Percentiles rank a stretch among this genome's conserved stretches.
phyloP scores from a whole-genome alignment of 306 rosid species.

The Dalbergia oliveri region DNA sequence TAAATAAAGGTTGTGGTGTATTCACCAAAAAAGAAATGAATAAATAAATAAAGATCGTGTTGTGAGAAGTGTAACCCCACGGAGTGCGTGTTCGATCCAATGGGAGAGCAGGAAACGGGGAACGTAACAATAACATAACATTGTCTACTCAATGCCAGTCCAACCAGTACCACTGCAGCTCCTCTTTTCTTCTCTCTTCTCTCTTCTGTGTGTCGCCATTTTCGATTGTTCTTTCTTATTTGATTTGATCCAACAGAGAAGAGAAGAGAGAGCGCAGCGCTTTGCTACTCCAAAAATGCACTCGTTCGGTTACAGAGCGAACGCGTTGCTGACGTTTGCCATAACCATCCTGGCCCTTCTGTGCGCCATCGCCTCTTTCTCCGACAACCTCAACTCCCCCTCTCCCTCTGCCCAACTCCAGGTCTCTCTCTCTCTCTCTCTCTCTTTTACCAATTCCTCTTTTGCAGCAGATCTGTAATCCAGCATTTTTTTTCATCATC shows the following conservation, averaged over 20 bases:
- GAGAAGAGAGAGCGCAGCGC: background rate
- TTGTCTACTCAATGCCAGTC: constrained; percentile 1
- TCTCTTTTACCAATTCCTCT: background rate
- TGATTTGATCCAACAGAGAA: background rate
- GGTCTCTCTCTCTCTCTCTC: constrained; percentile 50
- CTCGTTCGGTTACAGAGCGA: constrained; percentile 88
- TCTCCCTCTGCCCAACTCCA: constrained; percentile 77
- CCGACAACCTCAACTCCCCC: constrained; percentile 77
- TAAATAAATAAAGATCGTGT: background rate
- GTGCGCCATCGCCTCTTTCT: constrained; percentile 80
- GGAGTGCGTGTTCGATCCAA: constrained; percentile 61
- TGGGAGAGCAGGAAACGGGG: constrained; percentile 35
- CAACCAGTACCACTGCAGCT: background rate
- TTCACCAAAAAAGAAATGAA: no score
- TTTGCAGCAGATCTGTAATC: constrained; percentile 46
- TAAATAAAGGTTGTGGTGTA: background rate
- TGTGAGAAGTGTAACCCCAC: constrained; percentile 13
- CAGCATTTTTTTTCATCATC: background rate
- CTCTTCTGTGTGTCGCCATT: background rate
- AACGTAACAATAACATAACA: background rate
- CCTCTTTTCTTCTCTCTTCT: background rate
- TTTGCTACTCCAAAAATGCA: constrained; percentile 62
- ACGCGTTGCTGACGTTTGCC: constrained; percentile 82
- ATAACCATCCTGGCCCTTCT: constrained; percentile 83
- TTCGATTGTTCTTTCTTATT: background rate